Percentiles rank a stretch among this genome's conserved stretches.
Evolutionary conservation across 2,329 filamentous ascomycete genomes (phyloP).

Genomic region (Venturia effusa): DNA sequence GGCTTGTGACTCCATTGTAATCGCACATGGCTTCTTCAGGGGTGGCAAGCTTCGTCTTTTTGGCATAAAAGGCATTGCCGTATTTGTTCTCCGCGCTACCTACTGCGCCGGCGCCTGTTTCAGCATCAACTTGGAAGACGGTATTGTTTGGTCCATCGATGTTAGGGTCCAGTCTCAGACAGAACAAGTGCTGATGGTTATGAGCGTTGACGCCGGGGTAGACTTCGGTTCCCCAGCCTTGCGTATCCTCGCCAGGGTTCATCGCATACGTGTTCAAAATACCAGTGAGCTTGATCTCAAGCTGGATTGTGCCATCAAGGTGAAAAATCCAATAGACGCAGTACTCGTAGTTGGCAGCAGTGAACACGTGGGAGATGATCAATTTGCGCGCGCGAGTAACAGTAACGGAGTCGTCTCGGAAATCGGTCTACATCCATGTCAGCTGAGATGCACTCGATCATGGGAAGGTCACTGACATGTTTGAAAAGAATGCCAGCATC

Average conservation of each 20-base stretch:
- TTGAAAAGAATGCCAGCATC: slow-evolving; percentile 89
- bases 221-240: slow-evolving; percentile 85
- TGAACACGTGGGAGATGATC: slow-evolving; percentile 85
- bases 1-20: slow-evolving; percentile 66
- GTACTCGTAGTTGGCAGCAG: slow-evolving; percentile 93
- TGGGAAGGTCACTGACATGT: slow-evolving; percentile 35
- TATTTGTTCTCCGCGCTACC: slow-evolving; percentile 76
- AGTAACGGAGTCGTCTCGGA: slow-evolving; percentile 77
- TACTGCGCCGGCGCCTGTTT: slow-evolving; percentile 58
- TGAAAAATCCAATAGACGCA: slow-evolving; percentile 82
- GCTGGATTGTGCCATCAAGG: slow-evolving; percentile 83
- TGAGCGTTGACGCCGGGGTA: slow-evolving; percentile 87
- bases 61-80: slow-evolving; percentile 81
- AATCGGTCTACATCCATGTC: slow-evolving; percentile 49
- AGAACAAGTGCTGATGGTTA: slow-evolving; percentile 95
- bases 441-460: slow-evolving; percentile 6
- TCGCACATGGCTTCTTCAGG: slow-evolving; percentile 60
- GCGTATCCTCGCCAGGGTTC: slow-evolving; percentile 66
- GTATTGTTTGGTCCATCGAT: slow-evolving; percentile 80
- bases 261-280: slow-evolving; percentile 76
- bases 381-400: slow-evolving; percentile 80
- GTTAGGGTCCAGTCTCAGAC: slow-evolving; percentile 75
- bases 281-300: slow-evolving; percentile 62
- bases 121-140: slow-evolving; percentile 71
- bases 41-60: slow-evolving; percentile 69